Percentiles rank a stretch among this genome's conserved stretches.
Evolutionary conservation across 2,329 filamentous ascomycete genomes (phyloP).

Genomic region (Colletotrichum truncatum): DNA sequence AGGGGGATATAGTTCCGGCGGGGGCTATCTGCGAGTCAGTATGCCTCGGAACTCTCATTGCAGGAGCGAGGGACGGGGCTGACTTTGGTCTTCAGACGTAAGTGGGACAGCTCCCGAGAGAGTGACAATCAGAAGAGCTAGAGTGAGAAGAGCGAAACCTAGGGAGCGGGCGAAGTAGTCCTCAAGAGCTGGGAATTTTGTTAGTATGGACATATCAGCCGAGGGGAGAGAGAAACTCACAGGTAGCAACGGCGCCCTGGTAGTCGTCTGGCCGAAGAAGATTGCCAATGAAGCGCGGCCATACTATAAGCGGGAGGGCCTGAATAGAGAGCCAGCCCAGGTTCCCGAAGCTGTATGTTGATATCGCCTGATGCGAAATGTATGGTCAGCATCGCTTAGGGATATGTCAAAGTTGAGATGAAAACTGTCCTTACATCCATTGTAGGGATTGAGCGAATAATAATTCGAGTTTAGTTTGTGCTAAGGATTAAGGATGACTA

Average conservation of each 20-base stretch:
- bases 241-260: conserved; percentile 36
- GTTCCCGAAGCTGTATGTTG: conserved; percentile 60
- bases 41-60: neutral
- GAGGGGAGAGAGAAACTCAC: conserved; percentile 35
- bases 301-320: conserved; percentile 55
- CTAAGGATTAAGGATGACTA: too few species aligned
- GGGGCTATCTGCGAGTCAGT: conserved; percentile 1
- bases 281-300: conserved; percentile 56
- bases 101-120: conserved; percentile 78
- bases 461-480: neutral
- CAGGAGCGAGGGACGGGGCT: conserved; percentile 1
- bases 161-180: conserved; percentile 78
- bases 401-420: neutral
- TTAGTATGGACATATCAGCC: neutral
- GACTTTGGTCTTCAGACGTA: conserved; percentile 52
- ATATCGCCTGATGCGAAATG: conserved; percentile 51
- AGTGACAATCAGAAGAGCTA: conserved; percentile 72
- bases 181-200: conserved; percentile 62
- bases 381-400: neutral
- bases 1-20: conserved; percentile 62
- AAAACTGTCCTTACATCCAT: conserved; percentile 38
- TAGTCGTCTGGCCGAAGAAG: conserved; percentile 47
- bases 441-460: neutral
- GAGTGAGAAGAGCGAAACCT: conserved; percentile 71
- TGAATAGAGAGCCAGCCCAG: conserved; percentile 61